Evolutionary conservation across 768 basidiomycete genomes (phyloP).

Genomic region (Lanmaoa rubissima): DNA sequence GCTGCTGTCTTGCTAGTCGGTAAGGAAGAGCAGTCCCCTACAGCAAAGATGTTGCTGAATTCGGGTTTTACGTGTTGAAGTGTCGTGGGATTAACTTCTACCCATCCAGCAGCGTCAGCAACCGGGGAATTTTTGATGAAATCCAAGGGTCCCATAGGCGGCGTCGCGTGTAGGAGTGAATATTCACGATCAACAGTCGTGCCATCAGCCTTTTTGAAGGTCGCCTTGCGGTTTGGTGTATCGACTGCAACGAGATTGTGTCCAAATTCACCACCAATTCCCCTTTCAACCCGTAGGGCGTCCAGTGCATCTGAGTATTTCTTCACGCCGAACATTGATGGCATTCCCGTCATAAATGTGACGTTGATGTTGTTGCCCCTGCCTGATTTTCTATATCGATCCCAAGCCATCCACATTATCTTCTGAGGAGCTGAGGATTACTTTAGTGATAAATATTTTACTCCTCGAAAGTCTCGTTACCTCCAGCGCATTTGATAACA

Average conservation of each 20-base stretch:
- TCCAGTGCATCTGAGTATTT: constrained; percentile 92
- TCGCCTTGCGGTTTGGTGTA: constrained; percentile 67
- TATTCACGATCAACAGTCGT: constrained; percentile 71
- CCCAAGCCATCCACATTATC: constrained; percentile 98
- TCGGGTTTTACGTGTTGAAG: constrained; percentile 82
- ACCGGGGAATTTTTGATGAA: constrained; percentile 76
- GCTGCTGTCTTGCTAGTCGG: constrained; percentile 97
- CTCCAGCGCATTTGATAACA: constrained; percentile 91
- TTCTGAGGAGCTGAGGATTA: constrained; percentile 71
- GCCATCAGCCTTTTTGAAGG: constrained; percentile 78
- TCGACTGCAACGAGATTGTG: constrained; percentile 83
- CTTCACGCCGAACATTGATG: constrained; percentile 94
- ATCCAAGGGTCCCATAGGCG: constrained; percentile 89
- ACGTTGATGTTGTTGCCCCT: constrained; percentile 57
- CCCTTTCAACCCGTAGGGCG: constrained; percentile 70
- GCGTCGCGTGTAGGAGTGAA: constrained; percentile 79
- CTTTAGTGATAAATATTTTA: constrained; percentile 2
- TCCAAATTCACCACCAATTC: constrained; percentile 76
- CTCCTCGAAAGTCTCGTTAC: constrained; percentile 35
- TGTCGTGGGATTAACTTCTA: constrained; percentile 78
- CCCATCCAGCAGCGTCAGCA: constrained; percentile 85
- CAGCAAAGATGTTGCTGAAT: constrained; percentile 78
- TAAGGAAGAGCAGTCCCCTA: constrained; percentile 90
- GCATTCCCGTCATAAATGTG: constrained; percentile 88
- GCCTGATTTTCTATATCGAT: constrained; percentile 63